phyloP scores from a whole-genome alignment of 306 rosid species.

The Canavalia gladiata region DNA sequence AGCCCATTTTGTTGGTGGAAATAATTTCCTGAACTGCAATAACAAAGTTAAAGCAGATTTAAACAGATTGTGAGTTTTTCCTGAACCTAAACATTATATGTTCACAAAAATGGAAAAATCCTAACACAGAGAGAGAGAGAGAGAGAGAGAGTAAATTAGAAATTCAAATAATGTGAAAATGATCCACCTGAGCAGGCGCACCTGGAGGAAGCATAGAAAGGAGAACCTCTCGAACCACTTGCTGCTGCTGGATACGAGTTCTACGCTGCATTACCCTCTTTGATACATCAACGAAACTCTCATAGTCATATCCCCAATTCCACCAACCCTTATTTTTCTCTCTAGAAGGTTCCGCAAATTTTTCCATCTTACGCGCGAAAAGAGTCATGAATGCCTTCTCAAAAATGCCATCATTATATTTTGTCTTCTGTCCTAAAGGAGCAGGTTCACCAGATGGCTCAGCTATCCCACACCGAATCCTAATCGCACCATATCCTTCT shows the following conservation, averaged over 20 bases:
- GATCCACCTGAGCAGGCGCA: slow-evolving; percentile 94
- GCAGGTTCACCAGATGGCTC: slow-evolving; percentile 90
- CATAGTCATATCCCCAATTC: slow-evolving; percentile 76
- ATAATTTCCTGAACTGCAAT: slow-evolving; percentile 87
- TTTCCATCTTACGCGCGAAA: slow-evolving; percentile 82
- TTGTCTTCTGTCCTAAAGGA: slow-evolving; percentile 82
- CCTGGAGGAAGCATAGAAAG: slow-evolving; percentile 98
- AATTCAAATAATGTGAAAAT: not conserved
- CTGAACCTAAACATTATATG: no score
- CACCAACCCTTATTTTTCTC: slow-evolving; percentile 51
- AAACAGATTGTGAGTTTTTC: no score
- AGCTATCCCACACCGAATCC: slow-evolving; percentile 74
- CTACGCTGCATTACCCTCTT: slow-evolving; percentile 88
- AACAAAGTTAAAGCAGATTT: not conserved
- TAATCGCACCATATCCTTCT: not conserved
- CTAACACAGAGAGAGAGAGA: no score
- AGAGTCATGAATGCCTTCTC: slow-evolving; percentile 86
- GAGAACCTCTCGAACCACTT: slow-evolving; percentile 88
- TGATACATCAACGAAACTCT: slow-evolving; percentile 85
- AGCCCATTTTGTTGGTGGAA: slow-evolving; percentile 98
- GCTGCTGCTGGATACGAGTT: slow-evolving; percentile 82
- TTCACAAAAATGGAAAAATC: no score
- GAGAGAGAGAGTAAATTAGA: not conserved
- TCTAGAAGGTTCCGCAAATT: slow-evolving; percentile 51
- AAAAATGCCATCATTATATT: slow-evolving; percentile 76